These are phyloP conservation scores for Monosporozyma solicola DNA, from an alignment of 805 yeast genomes.

Conservation along the genomic window DNA sequence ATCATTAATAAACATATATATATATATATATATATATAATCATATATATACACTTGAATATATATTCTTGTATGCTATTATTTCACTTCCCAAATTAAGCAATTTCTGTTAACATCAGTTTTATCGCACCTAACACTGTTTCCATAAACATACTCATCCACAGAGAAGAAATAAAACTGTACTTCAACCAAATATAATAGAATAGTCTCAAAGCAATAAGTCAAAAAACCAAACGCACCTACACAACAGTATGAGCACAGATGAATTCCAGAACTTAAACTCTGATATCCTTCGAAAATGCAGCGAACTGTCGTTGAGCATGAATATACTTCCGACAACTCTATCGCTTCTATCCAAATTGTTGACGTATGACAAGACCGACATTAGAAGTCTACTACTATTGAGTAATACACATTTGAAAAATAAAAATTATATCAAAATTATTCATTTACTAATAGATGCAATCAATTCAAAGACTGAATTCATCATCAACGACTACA, in stretches of 20 bases:
- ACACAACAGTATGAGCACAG: neutral
- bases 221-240: neutral
- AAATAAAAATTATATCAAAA: slow-evolving; percentile 10
- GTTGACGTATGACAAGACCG: slow-evolving; percentile 10
- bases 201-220: no score
- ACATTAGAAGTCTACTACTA: slow-evolving; percentile 11
- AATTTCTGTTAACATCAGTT: no score
- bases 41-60: no score
- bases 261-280: slow-evolving; percentile 4
- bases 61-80: no score
- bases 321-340: slow-evolving; percentile 14
- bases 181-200: no score
- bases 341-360: slow-evolving; percentile 11
- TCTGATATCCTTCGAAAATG: slow-evolving; percentile 14
- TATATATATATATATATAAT: no score
- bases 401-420: slow-evolving; percentile 12
- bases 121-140: no score
- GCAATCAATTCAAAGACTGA: slow-evolving; percentile 12
- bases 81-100: no score
- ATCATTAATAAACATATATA: no score
- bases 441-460: slow-evolving; percentile 10
- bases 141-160: no score
- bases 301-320: slow-evolving; percentile 18
- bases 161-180: no score
- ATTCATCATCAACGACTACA: slow-evolving; percentile 7